phyloP scores from a whole-genome alignment of 2,329 filamentous ascomycete genomes.

The Colletotrichum trifolii region DNA sequence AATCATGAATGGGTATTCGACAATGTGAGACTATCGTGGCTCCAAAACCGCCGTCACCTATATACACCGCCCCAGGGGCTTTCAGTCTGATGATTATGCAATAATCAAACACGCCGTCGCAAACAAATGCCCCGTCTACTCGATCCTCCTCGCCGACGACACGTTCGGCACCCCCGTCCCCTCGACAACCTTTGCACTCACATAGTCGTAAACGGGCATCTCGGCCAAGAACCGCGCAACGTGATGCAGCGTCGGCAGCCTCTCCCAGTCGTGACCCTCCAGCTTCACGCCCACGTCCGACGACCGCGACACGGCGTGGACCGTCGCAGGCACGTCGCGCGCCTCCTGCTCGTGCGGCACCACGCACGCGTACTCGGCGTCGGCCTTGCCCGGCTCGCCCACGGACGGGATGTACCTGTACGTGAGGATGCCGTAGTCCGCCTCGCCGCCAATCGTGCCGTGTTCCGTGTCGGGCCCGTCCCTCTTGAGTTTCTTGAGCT shows the following conservation, averaged over 20 bases:
- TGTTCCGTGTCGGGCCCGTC: constrained; percentile 40
- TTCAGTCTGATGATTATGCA: neutral
- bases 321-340: constrained; percentile 43
- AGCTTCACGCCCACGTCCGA: constrained; percentile 59
- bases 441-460: constrained; percentile 38
- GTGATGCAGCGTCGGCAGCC: constrained; percentile 70
- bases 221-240: constrained; percentile 62
- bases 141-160: constrained; percentile 37
- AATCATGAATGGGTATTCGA: constrained; percentile 17
- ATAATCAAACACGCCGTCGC: neutral
- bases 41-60: constrained; percentile 7
- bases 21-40: constrained; percentile 1
- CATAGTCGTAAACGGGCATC: constrained; percentile 66
- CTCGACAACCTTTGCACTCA: constrained; percentile 66
- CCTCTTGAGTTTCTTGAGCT: constrained; percentile 47
- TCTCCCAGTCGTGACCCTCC: constrained; percentile 61
- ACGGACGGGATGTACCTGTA: constrained; percentile 69
- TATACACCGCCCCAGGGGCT: neutral
- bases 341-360: constrained; percentile 49
- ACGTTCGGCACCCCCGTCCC: constrained; percentile 64
- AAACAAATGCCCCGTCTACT: neutral
- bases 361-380: constrained; percentile 63
- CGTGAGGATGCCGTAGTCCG: constrained; percentile 61
- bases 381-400: constrained; percentile 60
- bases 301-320: constrained; percentile 46